Conservation (phyloP, 1,284 basidiomycete species). For the Polyporus tsugae region DNA sequence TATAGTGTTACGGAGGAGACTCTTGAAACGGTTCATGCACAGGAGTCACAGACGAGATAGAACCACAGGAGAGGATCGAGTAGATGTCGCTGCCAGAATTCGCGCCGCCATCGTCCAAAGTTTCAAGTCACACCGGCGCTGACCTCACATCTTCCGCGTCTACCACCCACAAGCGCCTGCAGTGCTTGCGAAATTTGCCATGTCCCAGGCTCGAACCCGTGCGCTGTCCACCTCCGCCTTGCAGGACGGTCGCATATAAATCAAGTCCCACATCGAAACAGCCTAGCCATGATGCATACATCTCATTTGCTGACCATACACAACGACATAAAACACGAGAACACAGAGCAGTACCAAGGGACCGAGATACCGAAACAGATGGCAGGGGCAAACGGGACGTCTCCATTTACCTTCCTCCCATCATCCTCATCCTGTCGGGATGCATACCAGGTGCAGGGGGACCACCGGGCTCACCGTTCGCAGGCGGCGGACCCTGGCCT, state of each 20-base stretch:
- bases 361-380: neutral
- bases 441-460: conserved; percentile 67
- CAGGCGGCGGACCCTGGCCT: conserved; percentile 44
- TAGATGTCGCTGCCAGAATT: conserved; percentile 11
- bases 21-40: conserved; percentile 24
- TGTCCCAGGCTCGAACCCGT: too few relatives aligned
- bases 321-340: conserved; percentile 1
- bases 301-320: conserved; percentile 2
- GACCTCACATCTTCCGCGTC: conserved; percentile 11
- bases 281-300: neutral
- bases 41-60: conserved; percentile 4
- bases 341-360: neutral
- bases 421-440: conserved; percentile 88
- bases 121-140: conserved; percentile 17
- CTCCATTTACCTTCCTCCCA: conserved; percentile 53
- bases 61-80: conserved; percentile 4
- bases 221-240: too few relatives aligned
- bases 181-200: too few relatives aligned
- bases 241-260: too few relatives aligned
- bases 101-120: conserved; percentile 11
- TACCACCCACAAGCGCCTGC: neutral
- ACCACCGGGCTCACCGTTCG: conserved; percentile 37
- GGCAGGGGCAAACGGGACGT: neutral
- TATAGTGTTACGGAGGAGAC: conserved; percentile 20
- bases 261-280: neutral